A percentile compares a stretch with the other conserved stretches of the same genome.
These are phyloP conservation scores for Penicillium sp. DNA, from an alignment of 2,329 filamentous ascomycete genomes.

Conservation along the genomic window DNA sequence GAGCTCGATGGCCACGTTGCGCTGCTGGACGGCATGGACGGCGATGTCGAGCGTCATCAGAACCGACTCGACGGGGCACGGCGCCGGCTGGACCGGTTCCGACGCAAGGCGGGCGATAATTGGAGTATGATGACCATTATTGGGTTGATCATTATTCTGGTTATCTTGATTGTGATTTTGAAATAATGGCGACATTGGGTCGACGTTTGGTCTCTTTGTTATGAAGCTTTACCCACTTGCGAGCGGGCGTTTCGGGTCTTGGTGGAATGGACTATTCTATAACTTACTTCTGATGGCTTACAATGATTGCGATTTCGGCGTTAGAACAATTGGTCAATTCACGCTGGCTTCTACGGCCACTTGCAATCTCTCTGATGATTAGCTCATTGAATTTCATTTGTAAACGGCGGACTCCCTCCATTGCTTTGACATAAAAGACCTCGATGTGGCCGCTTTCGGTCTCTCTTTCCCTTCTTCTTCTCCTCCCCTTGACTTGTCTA, in stretches of 20 bases:
- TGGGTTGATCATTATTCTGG: conserved; percentile 78
- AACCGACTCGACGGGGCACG: conserved; percentile 76
- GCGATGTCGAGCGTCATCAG: conserved; percentile 80
- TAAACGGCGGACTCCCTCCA: background rate
- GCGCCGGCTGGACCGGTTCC: conserved; percentile 72
- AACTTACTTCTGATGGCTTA: background rate
- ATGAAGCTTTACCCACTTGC: conserved; percentile 15
- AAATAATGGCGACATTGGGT: conserved; percentile 59
- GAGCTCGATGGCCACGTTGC: conserved; percentile 90
- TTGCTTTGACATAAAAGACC: no score
- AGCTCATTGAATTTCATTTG: background rate
- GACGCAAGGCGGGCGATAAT: conserved; percentile 78
- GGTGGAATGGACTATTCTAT: background rate
- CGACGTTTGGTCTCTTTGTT: conserved; percentile 8
- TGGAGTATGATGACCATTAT: conserved; percentile 86
- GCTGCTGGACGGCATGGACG: conserved; percentile 88
- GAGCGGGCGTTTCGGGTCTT: conserved; percentile 30
- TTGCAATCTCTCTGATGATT: background rate
- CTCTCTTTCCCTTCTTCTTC: no score
- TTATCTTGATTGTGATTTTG: conserved; percentile 80
- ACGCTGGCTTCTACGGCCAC: background rate
- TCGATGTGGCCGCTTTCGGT: no score
- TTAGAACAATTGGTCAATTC: background rate
- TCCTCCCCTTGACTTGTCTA: no score
- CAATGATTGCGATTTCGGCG: background rate